phyloP scores from a whole-genome alignment of 371 early-diverging fungal genomes.

The Mucor plumbeus region DNA sequence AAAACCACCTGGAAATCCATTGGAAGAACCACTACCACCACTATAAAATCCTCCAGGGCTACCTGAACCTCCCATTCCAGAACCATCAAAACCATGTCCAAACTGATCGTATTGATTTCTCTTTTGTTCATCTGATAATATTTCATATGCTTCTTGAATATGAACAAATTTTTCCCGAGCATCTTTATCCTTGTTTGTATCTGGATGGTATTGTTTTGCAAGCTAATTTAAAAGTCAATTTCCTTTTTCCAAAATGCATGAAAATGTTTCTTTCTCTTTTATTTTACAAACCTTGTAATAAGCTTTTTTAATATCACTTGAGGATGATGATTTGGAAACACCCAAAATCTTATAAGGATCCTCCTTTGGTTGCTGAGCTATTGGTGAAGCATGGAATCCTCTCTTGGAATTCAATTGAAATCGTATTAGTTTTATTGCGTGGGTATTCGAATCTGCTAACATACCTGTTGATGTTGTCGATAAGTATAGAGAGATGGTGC shows the following conservation, averaged over 20 bases:
- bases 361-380: constrained; percentile 38
- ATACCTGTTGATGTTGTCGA: not conserved
- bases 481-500: not conserved
- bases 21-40: not conserved
- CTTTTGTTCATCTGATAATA: constrained; percentile 87
- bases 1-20: constrained; percentile 63
- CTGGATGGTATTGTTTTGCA: constrained; percentile 96
- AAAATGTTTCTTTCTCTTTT: not conserved
- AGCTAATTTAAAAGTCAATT: constrained; percentile 51
- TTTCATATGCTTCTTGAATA: constrained; percentile 95
- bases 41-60: constrained; percentile 17
- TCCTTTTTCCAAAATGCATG: not conserved
- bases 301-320: constrained; percentile 91
- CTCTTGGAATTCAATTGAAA: not conserved
- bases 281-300: constrained; percentile 77
- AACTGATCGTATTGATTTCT: constrained; percentile 86
- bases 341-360: constrained; percentile 88
- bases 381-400: constrained; percentile 17
- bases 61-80: constrained; percentile 6
- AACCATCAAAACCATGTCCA: constrained; percentile 60
- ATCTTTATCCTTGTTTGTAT: constrained; percentile 87
- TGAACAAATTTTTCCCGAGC: constrained; percentile 94
- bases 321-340: constrained; percentile 73
- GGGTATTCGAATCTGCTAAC: not conserved
- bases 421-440: no score